Evolutionary conservation across 164 flowering plant species (phyloP), one percentile per base, ranked within the genome.

Genomic region (Vitis rupestris): DNA sequence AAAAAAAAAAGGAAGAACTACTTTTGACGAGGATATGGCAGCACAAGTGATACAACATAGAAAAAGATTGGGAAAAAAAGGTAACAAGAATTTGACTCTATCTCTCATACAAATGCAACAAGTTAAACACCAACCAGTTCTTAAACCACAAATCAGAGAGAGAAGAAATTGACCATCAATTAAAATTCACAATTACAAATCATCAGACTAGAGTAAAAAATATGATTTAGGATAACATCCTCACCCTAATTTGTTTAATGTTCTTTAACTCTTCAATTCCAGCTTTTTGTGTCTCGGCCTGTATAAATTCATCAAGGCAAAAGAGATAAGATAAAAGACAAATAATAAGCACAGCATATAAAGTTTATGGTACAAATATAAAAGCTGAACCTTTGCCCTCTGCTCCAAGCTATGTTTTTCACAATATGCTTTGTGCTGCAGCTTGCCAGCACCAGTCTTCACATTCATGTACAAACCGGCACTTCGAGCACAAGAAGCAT

Each of bases 371-470:
- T 1, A 30, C 4, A 59, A 37, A 58, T 3, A 59, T 17, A 17
- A 53, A 70, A 66, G 23, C 7, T 3, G 58, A 37, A 95, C 99
- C 98, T 93, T 96, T 30, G 84, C 86, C 80, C 79, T 89, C 81
- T 90, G 97, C 73, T 89, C 99, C 71, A 79, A 50, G 72, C 98
- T 90, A 79, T 96, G 99, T 66, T 82, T 91, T 76, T 81, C 91
- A 72, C 99, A 96, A 72, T 91, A 96, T 59, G 91, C 97, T 84
- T 86, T 93, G 77, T 91, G 98, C 75, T 82, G 97, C 77, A 85
- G 52, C 83, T 84, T 93, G 70, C 90, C 89, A 65, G 82, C 89
- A 76, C 50, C 70, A 65, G 80, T 72, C 82, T 79, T 90, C 52
- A 83, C 76, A 79, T 72, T 86, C 94, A 93, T 87, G 78, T 75